phyloP scores from a whole-genome alignment of 805 yeast species.

The Naumovozyma baii region DNA sequence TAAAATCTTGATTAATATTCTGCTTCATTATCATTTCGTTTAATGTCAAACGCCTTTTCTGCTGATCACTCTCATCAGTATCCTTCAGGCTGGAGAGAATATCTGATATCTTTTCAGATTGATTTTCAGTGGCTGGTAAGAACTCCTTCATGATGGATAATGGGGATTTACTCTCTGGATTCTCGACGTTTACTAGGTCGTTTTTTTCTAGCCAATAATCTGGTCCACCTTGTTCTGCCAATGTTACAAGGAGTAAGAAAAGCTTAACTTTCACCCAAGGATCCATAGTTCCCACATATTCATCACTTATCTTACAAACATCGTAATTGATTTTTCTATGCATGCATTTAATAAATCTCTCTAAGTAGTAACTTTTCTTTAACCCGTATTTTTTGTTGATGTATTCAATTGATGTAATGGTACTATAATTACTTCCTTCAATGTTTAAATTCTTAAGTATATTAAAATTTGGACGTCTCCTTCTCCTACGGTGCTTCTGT shows the following conservation, averaged over 20 bases:
- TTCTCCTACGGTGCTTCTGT: background rate
- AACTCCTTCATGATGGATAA: background rate
- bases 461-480: conserved; percentile 11
- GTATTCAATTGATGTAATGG: conserved; percentile 26
- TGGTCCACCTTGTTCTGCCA: conserved; percentile 30
- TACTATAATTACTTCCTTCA: conserved; percentile 22
- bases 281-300: conserved; percentile 13
- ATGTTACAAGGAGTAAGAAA: conserved; percentile 23
- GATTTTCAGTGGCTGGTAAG: background rate
- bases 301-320: conserved; percentile 20
- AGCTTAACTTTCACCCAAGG: conserved; percentile 27
- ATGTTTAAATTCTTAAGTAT: conserved; percentile 19
- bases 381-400: conserved; percentile 27
- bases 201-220: conserved; percentile 29
- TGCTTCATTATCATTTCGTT: conserved; percentile 28
- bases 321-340: conserved; percentile 25
- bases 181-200: too few species aligned
- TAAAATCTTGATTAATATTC: conserved; percentile 28
- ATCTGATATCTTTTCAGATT: background rate
- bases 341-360: conserved; percentile 24
- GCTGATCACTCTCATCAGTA: background rate
- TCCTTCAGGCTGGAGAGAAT: background rate
- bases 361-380: conserved; percentile 23
- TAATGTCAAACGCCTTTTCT: conserved; percentile 11
- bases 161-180: background rate